Percentiles rank a stretch among this genome's conserved stretches.
Conservation (phyloP, 2,329 filamentous ascomycete species). For the Xylaria sp. region DNA sequence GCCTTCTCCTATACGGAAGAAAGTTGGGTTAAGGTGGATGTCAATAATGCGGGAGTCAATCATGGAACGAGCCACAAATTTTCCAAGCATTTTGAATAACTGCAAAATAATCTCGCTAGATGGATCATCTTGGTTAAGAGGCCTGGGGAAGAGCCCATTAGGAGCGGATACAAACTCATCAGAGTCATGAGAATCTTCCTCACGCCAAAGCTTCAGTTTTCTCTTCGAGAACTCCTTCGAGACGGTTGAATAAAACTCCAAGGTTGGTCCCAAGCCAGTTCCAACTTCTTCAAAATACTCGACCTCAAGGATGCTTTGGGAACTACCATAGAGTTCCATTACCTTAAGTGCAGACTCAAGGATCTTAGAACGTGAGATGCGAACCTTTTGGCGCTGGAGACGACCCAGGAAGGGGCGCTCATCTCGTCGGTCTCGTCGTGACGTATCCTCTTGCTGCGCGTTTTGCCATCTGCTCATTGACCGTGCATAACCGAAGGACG, state of each 20-base stretch:
- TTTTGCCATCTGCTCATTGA: slow-evolving; percentile 99
- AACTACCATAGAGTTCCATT: slow-evolving; percentile 98
- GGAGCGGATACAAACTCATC: slow-evolving; percentile 87
- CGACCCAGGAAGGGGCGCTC: slow-evolving; percentile 91
- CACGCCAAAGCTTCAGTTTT: slow-evolving; percentile 96
- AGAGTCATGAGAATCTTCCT: slow-evolving; percentile 77
- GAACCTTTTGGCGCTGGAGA: slow-evolving; percentile 95
- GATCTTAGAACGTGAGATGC: slow-evolving; percentile 93
- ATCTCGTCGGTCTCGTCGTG: slow-evolving; percentile 83
- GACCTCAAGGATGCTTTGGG: slow-evolving; percentile 93
- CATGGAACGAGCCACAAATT: slow-evolving; percentile 98
- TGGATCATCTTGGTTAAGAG: slow-evolving; percentile 82
- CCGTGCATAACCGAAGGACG: slow-evolving; percentile 95
- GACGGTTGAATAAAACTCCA: slow-evolving; percentile 98
- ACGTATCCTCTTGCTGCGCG: slow-evolving; percentile 82
- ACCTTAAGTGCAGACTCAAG: slow-evolving; percentile 97
- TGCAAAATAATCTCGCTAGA: slow-evolving; percentile 89
- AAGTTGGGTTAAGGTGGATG: slow-evolving; percentile 95
- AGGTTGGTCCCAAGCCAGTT: slow-evolving; percentile 91
- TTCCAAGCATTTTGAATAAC: slow-evolving; percentile 91
- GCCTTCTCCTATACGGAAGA: slow-evolving; percentile 90
- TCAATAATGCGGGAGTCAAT: slow-evolving; percentile 98
- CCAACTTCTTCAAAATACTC: slow-evolving; percentile 99
- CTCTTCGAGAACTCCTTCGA: slow-evolving; percentile 98
- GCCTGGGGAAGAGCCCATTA: slow-evolving; percentile 89